Conservation (phyloP, 345 rosid species). For the Citrus glauca region DNA sequence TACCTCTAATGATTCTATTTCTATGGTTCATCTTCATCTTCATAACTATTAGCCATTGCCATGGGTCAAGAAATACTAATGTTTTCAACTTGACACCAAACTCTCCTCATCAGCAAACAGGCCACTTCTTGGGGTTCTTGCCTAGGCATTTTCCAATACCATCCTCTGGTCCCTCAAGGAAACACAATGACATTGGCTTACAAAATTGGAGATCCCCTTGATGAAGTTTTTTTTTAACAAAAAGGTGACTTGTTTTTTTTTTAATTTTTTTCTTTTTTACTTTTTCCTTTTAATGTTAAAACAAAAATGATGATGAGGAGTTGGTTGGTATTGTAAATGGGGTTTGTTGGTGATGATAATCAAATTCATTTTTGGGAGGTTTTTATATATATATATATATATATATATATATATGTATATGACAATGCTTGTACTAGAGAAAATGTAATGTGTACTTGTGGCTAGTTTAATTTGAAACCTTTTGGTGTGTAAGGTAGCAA, state of each 20-base stretch:
- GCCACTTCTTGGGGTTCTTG: conserved; percentile 69
- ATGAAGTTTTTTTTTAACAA: neutral
- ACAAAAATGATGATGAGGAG: neutral
- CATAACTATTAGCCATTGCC: conserved; percentile 25
- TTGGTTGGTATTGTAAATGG: conserved; percentile 9
- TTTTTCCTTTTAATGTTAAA: neutral
- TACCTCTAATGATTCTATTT: conserved; percentile 3
- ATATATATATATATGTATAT: neutral
- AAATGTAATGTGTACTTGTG: neutral
- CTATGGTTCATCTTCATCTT: conserved; percentile 15
- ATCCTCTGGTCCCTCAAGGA: conserved; percentile 87
- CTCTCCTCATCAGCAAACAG: conserved; percentile 18
- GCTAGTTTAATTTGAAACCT: conserved; percentile 5
- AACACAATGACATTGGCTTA: conserved; percentile 81
- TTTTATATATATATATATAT: no score
- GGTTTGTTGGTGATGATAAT: conserved; percentile 1
- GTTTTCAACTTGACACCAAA: conserved; percentile 43
- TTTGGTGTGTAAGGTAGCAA: neutral
- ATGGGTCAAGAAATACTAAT: conserved; percentile 48
- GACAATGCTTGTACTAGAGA: neutral
- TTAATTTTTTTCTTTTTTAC: neutral
- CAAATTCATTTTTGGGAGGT: conserved; percentile 11
- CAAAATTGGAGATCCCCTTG: conserved; percentile 57
- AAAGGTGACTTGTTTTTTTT: conserved; percentile 19
- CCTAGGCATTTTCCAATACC: conserved; percentile 85